Evolutionary conservation across 495 filamentous ascomycete species (phyloP), one percentile per base, ranked within the genome.

Genomic region (Xylaria sp.): DNA sequence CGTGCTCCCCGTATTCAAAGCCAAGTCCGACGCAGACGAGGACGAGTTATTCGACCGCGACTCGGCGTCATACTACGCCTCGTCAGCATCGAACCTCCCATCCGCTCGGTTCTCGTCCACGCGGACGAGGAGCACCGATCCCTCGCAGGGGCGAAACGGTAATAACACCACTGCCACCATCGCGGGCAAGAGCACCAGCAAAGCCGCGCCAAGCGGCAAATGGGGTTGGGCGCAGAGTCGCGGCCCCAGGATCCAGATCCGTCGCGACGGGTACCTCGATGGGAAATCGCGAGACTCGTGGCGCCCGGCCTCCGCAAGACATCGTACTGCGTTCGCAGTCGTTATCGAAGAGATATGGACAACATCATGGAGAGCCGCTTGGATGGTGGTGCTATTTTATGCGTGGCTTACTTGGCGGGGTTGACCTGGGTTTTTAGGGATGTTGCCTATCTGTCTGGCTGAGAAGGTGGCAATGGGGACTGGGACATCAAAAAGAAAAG

Each of bases 261-360:
- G 73, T 0, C 72, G 72, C 26, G 61, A 65, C 11, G 82, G 82
- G 17, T 77, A 76, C 15, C 77, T 76, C 41, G 76, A 84, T 69
- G 73, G 77, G 78, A 74, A 46, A 71, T 78, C 19, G 79, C 80
- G 61, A 77, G 75, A 77, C 24, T 69, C 62, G n/a, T 69, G 55
- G 11, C 72, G 61, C 61, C 69, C 67, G 59, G 61, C 59, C 5
- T n/a, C 48, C 24, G 33, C 63, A 19, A n/a, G 29, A 44, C 26
- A 44, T 9, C 63, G 70, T 53, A 76, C 77, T 11, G 68, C 68
- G 7, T 43, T 82, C 0, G 66, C 61, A 1, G 67, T 82, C 5
- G 77, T 83, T 9, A 37, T 74, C 0, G 77, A 74, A 9, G 84
- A 86, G 73, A 68, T 83, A n/a, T 85, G 83, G 84, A 84, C 84